Conservation (phyloP, 2,329 filamentous ascomycete species). For the Diplodia scrobiculata region DNA sequence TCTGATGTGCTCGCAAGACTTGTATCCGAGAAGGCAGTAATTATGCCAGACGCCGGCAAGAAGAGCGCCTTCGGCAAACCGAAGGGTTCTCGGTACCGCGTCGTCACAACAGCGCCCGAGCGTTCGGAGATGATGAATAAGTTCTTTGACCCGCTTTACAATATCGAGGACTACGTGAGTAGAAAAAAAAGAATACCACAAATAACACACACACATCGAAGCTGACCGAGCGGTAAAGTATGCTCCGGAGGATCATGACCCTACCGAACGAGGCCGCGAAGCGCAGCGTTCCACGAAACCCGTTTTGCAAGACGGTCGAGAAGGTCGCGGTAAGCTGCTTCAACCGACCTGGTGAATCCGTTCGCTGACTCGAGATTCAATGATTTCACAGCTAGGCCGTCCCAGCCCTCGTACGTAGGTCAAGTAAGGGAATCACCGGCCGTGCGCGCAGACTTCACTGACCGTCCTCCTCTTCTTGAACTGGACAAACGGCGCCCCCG, state of each 20-base stretch:
- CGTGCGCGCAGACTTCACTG: not conserved
- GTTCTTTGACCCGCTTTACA: conserved; percentile 35
- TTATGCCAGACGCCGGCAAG: conserved; percentile 20
- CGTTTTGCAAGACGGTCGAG: not conserved
- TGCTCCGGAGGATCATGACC: not conserved
- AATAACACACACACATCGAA: not conserved
- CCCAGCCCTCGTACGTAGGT: not conserved
- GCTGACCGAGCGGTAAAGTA: not conserved
- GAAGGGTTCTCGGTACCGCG: conserved; percentile 25
- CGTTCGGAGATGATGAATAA: conserved; percentile 29
- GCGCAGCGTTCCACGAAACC: not conserved
- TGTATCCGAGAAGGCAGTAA: conserved; percentile 29
- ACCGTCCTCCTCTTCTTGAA: not conserved
- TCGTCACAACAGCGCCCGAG: conserved; percentile 15
- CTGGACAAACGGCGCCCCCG: not conserved
- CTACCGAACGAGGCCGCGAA: not conserved
- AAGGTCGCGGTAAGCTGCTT: not conserved
- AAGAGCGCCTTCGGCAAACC: conserved; percentile 27
- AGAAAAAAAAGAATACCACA: not conserved
- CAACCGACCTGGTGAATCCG: not conserved
- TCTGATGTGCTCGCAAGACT: conserved; percentile 31
- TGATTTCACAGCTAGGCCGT: not conserved
- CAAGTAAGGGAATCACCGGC: not conserved
- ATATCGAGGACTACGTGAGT: not conserved
- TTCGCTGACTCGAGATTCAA: not conserved